phyloP scores from a whole-genome alignment of 257 asterid genomes.

The Echites panduratus region DNA sequence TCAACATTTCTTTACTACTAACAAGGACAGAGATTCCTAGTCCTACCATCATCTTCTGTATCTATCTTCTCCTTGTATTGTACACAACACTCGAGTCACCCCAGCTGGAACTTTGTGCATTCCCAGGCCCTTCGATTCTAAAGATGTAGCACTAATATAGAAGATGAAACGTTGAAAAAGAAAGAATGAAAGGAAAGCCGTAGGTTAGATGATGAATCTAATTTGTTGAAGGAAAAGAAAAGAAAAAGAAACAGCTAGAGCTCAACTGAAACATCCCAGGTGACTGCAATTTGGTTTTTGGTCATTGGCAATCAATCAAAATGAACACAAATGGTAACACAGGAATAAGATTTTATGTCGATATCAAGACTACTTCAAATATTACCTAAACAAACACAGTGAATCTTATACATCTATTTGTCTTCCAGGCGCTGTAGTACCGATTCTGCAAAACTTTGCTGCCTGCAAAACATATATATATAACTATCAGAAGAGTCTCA shows the following conservation, averaged over 20 bases:
- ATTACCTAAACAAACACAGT: neutral
- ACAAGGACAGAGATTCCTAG: slow-evolving; percentile 1
- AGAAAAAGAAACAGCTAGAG: neutral
- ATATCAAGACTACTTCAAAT: neutral
- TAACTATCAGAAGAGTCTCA: neutral
- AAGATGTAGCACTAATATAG: neutral
- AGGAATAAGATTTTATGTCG: neutral
- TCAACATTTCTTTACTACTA: neutral
- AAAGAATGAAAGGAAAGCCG: neutral
- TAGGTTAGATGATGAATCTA: neutral
- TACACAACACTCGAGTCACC: too few species aligned
- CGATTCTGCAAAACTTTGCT: slow-evolving; percentile 76
- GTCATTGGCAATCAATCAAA: neutral
- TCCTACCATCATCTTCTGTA: too few species aligned
- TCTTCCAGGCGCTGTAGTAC: slow-evolving; percentile 69
- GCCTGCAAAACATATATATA: slow-evolving; percentile 45
- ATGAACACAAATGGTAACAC: neutral
- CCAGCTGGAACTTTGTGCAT: neutral
- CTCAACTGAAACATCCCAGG: neutral
- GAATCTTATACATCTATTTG: slow-evolving; percentile 25
- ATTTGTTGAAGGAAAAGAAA: neutral
- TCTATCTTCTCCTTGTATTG: neutral
- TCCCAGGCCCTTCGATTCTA: neutral
- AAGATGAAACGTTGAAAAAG: neutral
- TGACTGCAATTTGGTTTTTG: neutral